Percentiles rank a stretch among this genome's conserved stretches.
Conservation (phyloP, 2,329 filamentous ascomycete species). For the Arthrocladium fulminans region DNA sequence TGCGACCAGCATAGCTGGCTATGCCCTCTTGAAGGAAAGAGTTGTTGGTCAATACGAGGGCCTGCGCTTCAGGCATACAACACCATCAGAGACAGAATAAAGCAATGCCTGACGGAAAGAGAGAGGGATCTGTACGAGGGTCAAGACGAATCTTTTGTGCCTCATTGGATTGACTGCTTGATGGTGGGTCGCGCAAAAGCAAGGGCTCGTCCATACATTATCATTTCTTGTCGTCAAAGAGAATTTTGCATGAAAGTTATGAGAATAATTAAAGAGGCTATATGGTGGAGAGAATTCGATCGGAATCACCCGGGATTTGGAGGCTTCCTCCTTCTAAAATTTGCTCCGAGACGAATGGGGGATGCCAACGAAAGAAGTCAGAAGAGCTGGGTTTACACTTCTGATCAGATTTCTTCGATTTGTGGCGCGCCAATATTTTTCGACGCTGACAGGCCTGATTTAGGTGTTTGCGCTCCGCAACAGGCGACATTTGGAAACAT, state of each 20-base stretch:
- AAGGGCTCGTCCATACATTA: background rate
- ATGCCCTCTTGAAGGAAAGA: background rate
- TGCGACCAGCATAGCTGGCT: background rate
- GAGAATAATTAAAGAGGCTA: background rate
- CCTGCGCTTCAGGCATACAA: background rate
- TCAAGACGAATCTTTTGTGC: background rate
- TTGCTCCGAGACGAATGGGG: background rate
- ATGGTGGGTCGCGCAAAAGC: background rate
- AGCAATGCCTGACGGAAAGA: background rate
- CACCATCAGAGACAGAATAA: background rate
- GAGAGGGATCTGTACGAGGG: background rate
- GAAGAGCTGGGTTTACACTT: background rate
- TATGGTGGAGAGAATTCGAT: background rate
- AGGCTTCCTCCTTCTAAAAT: background rate
- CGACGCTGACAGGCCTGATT: background rate
- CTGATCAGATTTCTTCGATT: background rate
- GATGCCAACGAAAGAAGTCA: background rate
- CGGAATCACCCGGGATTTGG: background rate
- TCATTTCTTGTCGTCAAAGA: background rate
- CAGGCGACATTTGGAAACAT: background rate
- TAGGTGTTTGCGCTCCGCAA: background rate
- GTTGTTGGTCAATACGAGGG: background rate
- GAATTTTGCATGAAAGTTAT: background rate
- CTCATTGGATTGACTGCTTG: background rate
- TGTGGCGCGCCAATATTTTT: background rate